Evolutionary conservation across 352 stramenopile genomes (phyloP), one percentile per base, ranked within the genome.

Genomic region (Phytophthora macrochlamydospora): DNA sequence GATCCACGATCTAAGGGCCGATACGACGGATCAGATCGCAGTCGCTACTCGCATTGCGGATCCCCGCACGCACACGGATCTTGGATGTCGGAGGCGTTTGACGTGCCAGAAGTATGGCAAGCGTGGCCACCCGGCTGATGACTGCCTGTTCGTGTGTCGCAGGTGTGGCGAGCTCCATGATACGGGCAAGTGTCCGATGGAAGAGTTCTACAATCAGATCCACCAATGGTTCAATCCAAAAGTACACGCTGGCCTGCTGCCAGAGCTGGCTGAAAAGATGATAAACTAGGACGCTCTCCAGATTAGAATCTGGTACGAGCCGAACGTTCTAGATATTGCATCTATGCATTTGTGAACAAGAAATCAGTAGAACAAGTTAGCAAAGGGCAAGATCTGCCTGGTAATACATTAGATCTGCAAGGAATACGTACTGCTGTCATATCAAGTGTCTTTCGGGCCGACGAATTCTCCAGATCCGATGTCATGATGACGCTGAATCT

Each of bases 221-320:
- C 57, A 29, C 3, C 7, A 64, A 13, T 57, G 48, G 46, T 64
- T 33, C 48, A 30, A 51, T 13, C 46, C 57, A 7, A 4, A 42
- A 24, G 29, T 40, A 14, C 57, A 64, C 57, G 32, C 37, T 30
- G 57, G 57, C n/a, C 29, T 57, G 33, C 28, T 57, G 46, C 57
- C 57, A 14, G 7, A 8, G 9, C 3, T 11, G 24, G 28, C 33
- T 6, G 49, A 24, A 56, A 56, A 52, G 29, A 30, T 30, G 11
- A 57, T 64, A 64, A 64, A 64, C 57, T 64, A 64, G 62, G 49
- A 62, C 61, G 53, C 53, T 68, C 46, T 46, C 61, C 62, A 45
- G 54, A 2, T 29, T 55, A 54, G 48, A 62, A 68, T 24, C 54
- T 44, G 59, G 53, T 45, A 38, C 59, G 59, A 51, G 51, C 44